Conservation (phyloP, 305 asterid genomes). For the Petunia hybrid region DNA sequence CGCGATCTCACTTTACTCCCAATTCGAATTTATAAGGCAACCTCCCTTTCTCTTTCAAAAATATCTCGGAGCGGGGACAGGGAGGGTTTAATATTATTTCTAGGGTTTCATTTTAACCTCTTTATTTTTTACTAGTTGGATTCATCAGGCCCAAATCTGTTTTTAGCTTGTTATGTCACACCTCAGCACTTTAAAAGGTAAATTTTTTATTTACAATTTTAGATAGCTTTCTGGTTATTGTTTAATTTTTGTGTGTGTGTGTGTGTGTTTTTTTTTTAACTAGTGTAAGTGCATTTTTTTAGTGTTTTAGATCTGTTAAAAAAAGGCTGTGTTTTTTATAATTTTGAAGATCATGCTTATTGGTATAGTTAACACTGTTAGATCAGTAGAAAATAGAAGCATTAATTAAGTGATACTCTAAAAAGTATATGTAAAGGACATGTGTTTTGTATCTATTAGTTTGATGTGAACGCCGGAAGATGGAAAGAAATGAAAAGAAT, state of each 20-base stretch:
- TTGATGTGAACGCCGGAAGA: neutral
- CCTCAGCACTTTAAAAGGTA: constrained; percentile 45
- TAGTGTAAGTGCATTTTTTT: constrained; percentile 39
- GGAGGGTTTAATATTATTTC: constrained; percentile 44
- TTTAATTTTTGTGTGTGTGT: constrained; percentile 25
- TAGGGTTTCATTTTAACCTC: constrained; percentile 48
- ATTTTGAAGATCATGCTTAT: constrained; percentile 36
- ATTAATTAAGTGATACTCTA: neutral
- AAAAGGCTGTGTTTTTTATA: constrained; percentile 38
- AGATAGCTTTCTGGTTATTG: neutral
- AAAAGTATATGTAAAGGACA: neutral
- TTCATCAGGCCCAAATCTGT: constrained; percentile 46
- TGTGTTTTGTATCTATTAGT: neutral
- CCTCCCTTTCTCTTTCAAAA: constrained; percentile 43
- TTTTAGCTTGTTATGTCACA: constrained; percentile 60
- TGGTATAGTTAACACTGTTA: constrained; percentile 36
- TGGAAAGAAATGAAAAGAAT: constrained; percentile 7
- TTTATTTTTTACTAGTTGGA: constrained; percentile 37
- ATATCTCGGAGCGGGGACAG: constrained; percentile 34
- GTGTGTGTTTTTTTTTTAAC: neutral
- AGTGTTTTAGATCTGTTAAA: constrained; percentile 62
- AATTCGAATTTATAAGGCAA: constrained; percentile 45
- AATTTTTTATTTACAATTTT: constrained; percentile 36
- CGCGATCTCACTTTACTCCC: constrained; percentile 64
- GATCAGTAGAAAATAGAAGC: constrained; percentile 36